A percentile compares a stretch with the other conserved stretches of the same genome.
These are phyloP conservation scores for Salpingoeca rosetta DNA, from an alignment of 78 protist species.

Conservation along the genomic window DNA sequence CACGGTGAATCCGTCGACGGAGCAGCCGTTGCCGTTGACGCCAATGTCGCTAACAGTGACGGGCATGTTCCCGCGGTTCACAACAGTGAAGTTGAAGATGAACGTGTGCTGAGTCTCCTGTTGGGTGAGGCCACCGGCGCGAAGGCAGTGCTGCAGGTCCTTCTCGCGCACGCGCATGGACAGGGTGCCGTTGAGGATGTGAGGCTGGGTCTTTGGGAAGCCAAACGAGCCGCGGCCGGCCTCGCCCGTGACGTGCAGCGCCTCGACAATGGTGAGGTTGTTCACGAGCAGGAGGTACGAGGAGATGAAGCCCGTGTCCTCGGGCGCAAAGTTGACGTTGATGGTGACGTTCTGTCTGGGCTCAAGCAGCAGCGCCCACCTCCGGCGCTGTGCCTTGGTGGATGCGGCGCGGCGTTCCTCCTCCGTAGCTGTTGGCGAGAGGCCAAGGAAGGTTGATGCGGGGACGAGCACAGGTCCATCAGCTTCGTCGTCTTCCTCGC, in stretches of 20 bases:
- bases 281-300: neutral
- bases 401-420: neutral
- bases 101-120: too few relatives aligned
- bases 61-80: neutral
- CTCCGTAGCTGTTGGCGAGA: too few relatives aligned
- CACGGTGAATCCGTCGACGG: neutral
- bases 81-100: neutral
- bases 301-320: neutral
- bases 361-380: neutral
- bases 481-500: too few relatives aligned
- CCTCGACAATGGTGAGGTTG: neutral
- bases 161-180: neutral
- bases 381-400: neutral
- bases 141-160: neutral
- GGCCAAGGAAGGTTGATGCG: too few relatives aligned
- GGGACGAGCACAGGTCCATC: too few relatives aligned
- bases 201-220: neutral
- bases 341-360: neutral
- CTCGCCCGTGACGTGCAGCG: neutral
- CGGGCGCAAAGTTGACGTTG: neutral
- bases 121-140: neutral
- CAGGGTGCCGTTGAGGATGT: neutral
- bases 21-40: neutral
- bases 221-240: neutral
- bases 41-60: neutral